These are phyloP conservation scores for Diddensiella transvaalensis DNA, from an alignment of 805 yeast genomes.

Conservation along the genomic window DNA sequence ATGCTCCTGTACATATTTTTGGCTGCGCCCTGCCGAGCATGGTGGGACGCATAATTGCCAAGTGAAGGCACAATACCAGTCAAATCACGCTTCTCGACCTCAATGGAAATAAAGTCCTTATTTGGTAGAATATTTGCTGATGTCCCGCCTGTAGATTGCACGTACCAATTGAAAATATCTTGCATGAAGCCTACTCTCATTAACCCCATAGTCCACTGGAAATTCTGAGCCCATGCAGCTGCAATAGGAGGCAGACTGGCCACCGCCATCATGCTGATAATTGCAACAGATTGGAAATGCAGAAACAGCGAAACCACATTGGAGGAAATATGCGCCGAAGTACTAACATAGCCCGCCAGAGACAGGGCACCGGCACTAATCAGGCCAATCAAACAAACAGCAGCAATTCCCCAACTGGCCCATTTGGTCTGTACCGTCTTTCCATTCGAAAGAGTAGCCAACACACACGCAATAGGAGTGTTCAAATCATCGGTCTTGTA, in stretches of 20 bases:
- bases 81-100: conserved; percentile 53
- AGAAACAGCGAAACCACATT: conserved; percentile 89
- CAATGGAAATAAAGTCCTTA: conserved; percentile 63
- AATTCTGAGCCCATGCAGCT: conserved; percentile 96
- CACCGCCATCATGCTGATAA: conserved; percentile 94
- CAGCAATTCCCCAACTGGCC: conserved; percentile 96
- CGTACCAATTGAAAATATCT: conserved; percentile 84
- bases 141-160: conserved; percentile 89
- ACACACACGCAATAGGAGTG: conserved; percentile 80
- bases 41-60: conserved; percentile 15
- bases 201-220: conserved; percentile 94
- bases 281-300: conserved; percentile 90
- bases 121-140: conserved; percentile 73
- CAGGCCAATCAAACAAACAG: conserved; percentile 82
- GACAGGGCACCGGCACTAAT: conserved; percentile 84
- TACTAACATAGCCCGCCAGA: conserved; percentile 80
- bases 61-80: conserved; percentile 20
- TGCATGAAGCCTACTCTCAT: conserved; percentile 76
- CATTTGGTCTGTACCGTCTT: conserved; percentile 90
- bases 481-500: conserved; percentile 45
- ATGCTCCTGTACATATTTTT: conserved; percentile 17
- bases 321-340: conserved; percentile 97
- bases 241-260: conserved; percentile 92
- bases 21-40: conserved; percentile 7
- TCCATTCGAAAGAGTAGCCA: conserved; percentile 80